Conservation (phyloP, 352 stramenopile species). For the Pythium coloratum region DNA sequence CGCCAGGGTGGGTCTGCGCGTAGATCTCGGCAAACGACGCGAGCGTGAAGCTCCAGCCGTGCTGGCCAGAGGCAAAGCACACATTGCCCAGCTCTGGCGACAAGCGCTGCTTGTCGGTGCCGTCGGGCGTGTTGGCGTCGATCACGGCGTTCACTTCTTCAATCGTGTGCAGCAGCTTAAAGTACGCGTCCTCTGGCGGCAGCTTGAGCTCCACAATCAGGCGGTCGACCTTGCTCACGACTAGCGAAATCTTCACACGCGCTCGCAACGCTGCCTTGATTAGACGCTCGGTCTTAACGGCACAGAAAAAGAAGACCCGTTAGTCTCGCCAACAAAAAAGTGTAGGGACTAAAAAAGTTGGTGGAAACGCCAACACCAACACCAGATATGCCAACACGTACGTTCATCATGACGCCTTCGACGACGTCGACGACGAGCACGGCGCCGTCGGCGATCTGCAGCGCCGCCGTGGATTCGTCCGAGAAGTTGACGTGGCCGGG, state of each 20-base stretch:
- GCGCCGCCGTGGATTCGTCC: conserved; percentile 92
- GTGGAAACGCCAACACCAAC: neutral
- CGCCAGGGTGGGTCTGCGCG: conserved; percentile 58
- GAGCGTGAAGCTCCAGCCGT: conserved; percentile 98
- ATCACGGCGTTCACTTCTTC: conserved; percentile 96
- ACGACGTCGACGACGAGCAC: conserved; percentile 97
- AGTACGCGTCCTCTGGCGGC: conserved; percentile 97
- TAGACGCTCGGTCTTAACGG: conserved; percentile 91
- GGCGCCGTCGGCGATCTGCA: conserved; percentile 94
- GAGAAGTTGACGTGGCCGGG: conserved; percentile 98
- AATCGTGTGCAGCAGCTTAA: conserved; percentile 97
- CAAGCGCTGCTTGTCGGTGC: conserved; percentile 56
- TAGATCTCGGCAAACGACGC: conserved; percentile 94
- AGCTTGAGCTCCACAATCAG: conserved; percentile 99
- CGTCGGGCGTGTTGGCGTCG: conserved; percentile 53
- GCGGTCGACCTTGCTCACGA: conserved; percentile 98
- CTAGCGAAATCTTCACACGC: conserved; percentile 89
- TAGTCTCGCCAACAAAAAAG: neutral
- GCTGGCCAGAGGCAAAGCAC: conserved; percentile 94
- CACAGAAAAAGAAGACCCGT: neutral
- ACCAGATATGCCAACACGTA: conserved; percentile 31
- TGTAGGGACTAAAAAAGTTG: too few relatives aligned
- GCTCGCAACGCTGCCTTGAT: conserved; percentile 92
- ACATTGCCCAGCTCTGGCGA: conserved; percentile 97
- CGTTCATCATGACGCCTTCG: conserved; percentile 98